Percentiles rank a stretch among this genome's conserved stretches.
Conservation (phyloP, 257 asterid species). For the Solanum sitiens region DNA sequence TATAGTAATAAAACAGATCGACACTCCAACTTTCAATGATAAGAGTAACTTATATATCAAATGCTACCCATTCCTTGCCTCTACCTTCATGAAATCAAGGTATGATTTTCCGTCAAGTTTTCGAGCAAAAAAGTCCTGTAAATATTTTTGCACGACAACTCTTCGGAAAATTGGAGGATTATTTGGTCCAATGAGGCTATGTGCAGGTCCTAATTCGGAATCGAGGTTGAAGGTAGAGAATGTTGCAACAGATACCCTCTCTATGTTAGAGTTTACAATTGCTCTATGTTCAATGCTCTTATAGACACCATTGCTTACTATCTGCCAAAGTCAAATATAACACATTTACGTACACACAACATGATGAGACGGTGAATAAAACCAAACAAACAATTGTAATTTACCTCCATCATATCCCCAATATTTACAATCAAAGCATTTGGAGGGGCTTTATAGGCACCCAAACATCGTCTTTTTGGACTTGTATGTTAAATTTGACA, state of each 20-base stretch:
- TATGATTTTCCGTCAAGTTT: conserved; percentile 30
- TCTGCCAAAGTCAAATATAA: conserved; percentile 9
- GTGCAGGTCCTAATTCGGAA: conserved; percentile 37
- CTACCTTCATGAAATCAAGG: conserved; percentile 30
- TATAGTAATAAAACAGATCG: neutral
- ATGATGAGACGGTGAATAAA: too few species aligned
- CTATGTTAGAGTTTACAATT: conserved; percentile 24
- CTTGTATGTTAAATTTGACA: too few species aligned
- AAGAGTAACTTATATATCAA: neutral
- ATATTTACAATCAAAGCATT: conserved; percentile 38
- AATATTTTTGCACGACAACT: conserved; percentile 9
- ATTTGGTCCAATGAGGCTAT: conserved; percentile 21
- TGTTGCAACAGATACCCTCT: conserved; percentile 44
- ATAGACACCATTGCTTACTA: conserved; percentile 39
- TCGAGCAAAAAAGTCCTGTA: conserved; percentile 29
- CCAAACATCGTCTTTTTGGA: conserved; percentile 39
- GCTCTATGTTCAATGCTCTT: conserved; percentile 48
- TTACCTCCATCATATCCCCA: conserved; percentile 51
- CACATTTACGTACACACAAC: neutral
- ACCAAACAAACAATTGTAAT: too few species aligned
- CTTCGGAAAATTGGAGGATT: conserved; percentile 29
- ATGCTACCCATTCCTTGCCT: neutral
- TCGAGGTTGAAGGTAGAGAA: conserved; percentile 27
- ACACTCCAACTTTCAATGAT: neutral
- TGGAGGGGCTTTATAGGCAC: conserved; percentile 25